phyloP scores from a whole-genome alignment of 345 rosid species.

The Pelargonium nanum region DNA sequence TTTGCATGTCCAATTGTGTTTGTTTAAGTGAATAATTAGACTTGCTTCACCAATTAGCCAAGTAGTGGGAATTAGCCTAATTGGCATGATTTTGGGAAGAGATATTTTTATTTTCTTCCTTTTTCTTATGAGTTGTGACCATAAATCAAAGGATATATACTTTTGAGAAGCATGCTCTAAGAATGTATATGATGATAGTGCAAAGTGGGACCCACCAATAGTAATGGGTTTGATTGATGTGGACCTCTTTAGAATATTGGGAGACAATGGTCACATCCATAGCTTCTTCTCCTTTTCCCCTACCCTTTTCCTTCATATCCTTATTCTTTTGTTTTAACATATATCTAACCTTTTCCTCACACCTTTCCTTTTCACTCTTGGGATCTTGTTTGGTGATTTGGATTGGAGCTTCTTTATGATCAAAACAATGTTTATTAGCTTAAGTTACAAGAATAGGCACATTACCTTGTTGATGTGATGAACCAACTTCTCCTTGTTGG shows the following conservation, averaged over 20 bases:
- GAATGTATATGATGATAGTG: neutral
- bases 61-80: neutral
- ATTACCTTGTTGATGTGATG: neutral
- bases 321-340: slow-evolving; percentile 13
- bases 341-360: slow-evolving; percentile 16
- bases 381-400: slow-evolving; percentile 13
- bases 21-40: neutral
- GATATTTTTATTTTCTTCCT: too few species aligned
- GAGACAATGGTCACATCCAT: slow-evolving; percentile 39
- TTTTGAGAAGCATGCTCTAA: neutral
- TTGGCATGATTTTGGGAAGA: neutral
- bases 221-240: slow-evolving; percentile 20
- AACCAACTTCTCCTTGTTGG: too few species aligned
- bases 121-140: neutral
- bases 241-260: slow-evolving; percentile 40
- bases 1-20: neutral
- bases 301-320: slow-evolving; percentile 7
- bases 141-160: neutral
- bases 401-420: slow-evolving; percentile 10
- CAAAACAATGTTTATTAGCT: neutral
- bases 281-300: slow-evolving; percentile 21
- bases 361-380: slow-evolving; percentile 23
- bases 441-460: neutral
- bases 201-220: slow-evolving; percentile 27
- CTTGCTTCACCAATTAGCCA: too few species aligned